Evolutionary conservation across 495 filamentous ascomycete species (phyloP), one percentile per base, ranked within the genome.

Genomic region (Penicillium angulare): DNA sequence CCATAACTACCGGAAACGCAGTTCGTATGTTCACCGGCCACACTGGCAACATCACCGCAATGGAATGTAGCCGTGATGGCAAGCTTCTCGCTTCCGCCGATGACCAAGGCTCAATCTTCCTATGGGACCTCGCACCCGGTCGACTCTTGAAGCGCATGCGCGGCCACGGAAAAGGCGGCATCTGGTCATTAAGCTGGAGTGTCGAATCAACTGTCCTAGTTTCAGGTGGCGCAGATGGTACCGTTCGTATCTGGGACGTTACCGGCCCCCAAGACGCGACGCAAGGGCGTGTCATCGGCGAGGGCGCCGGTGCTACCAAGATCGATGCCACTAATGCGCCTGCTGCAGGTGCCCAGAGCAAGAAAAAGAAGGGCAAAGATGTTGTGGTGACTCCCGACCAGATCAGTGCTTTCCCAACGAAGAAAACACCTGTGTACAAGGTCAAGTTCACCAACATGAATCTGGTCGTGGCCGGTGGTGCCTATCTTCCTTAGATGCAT

Each of bases 371-470:
- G 66, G 83, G 84, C 42, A 96, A 96, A 69, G 92, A 96, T 51
- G 86, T 90, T 5, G 86, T 88, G 51, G 87, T 96, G 22, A 93
- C 88, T 2, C 82, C 90, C 0, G 93, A 98, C 61, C 92, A 97
- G 71, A 90, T 97, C 69, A 86, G 82, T 54, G 90, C 87, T 3
- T 97, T 96, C 60, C 85, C 89, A 0, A 97, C 93, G 15, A 98
- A 97, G 81, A 95, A 93, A 75, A 90, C 86, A 18, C 90, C 93
- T 2, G 88, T 98, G 6, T 86, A 93, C 66, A 95, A 92, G 75
- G 92, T 95, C 39, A 81, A 84, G 62, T 96, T 96, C 64, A 97
- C 93, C 2, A 78, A 87, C 43, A 93, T 92, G 85, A 98, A 98
- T 57, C 66, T 97, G 58, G 83, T 96, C 13, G 69, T 98, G 44